phyloP scores from a whole-genome alignment of 139 green algal genomes.

The Micractinium conductrix region DNA sequence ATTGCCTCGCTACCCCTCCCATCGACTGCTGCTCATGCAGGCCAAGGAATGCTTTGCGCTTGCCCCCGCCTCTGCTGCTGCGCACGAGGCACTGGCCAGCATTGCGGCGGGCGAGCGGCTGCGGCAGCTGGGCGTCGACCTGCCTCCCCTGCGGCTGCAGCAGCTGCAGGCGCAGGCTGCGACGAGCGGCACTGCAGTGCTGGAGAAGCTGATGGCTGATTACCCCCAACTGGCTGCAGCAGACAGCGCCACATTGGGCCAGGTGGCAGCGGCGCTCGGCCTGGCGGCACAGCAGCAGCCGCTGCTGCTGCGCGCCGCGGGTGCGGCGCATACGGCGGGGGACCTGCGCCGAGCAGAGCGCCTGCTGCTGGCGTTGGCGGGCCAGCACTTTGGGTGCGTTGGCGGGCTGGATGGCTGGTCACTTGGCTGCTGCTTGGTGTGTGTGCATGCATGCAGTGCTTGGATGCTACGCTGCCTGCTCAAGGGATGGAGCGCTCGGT shows the following conservation, averaged over 20 bases:
- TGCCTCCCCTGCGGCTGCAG: constrained; percentile 39
- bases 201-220: constrained; percentile 10
- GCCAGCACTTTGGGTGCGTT: constrained; percentile 3
- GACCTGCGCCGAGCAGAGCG: neutral
- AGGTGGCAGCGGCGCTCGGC: constrained; percentile 22
- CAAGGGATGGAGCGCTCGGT: neutral
- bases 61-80: constrained; percentile 34
- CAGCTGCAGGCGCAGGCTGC: constrained; percentile 28
- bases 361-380: neutral
- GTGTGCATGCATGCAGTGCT: neutral
- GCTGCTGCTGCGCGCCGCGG: constrained; percentile 21
- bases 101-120: constrained; percentile 29
- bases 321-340: neutral
- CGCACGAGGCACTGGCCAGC: constrained; percentile 7
- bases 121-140: constrained; percentile 27
- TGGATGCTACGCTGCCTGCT: neutral
- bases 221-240: constrained; percentile 13
- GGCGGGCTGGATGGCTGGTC: neutral
- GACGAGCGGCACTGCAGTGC: neutral
- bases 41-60: constrained; percentile 38
- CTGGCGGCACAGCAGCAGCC: constrained; percentile 19
- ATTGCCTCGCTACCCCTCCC: too few species aligned
- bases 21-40: constrained; percentile 9
- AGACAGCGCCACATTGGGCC: neutral
- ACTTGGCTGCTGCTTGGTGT: neutral